A percentile compares a stretch with the other conserved stretches of the same genome.
Conservation (phyloP, 129 eudicot species). For the Saussurea involucrata region DNA sequence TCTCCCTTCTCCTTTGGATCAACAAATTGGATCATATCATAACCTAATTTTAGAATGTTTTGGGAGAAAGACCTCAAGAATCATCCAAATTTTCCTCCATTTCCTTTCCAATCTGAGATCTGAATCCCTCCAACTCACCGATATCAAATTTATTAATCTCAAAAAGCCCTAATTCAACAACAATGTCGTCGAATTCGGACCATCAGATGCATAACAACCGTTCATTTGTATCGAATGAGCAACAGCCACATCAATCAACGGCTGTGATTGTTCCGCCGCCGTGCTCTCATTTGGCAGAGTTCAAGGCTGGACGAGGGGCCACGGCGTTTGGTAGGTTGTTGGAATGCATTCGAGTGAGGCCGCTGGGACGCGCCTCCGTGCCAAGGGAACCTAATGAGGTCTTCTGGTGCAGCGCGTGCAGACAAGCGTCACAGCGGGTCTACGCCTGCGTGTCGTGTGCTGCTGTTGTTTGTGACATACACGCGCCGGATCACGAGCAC, state of each 20-base stretch:
- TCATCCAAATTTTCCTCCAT: not conserved
- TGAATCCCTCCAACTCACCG: slow-evolving; percentile 6
- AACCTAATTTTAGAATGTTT: slow-evolving; percentile 24
- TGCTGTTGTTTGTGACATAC: slow-evolving; percentile 44
- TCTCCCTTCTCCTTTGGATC: slow-evolving; percentile 8
- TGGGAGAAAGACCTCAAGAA: not conserved
- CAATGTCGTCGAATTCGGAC: slow-evolving; percentile 32
- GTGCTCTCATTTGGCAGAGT: slow-evolving; percentile 48
- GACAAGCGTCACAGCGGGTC: slow-evolving; percentile 37
- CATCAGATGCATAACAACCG: slow-evolving; percentile 9
- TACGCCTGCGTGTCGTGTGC: slow-evolving; percentile 62
- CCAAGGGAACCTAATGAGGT: slow-evolving; percentile 22
- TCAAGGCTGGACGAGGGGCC: slow-evolving; percentile 47
- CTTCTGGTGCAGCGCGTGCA: slow-evolving; percentile 41
- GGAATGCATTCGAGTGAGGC: slow-evolving; percentile 43
- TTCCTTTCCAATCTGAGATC: slow-evolving; percentile 15
- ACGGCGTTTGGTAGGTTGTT: slow-evolving; percentile 43
- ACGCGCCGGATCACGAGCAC: slow-evolving; percentile 65
- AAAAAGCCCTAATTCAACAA: slow-evolving; percentile 18
- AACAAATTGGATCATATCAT: slow-evolving; percentile 6
- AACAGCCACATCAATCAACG: slow-evolving; percentile 24
- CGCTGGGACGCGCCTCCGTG: slow-evolving; percentile 64
- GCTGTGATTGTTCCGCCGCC: slow-evolving; percentile 30
- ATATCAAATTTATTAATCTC: slow-evolving; percentile 3
- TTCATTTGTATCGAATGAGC: slow-evolving; percentile 13